Evolutionary conservation across 148 eudicot species (phyloP).

Genomic region (Persicaria maculosa): DNA sequence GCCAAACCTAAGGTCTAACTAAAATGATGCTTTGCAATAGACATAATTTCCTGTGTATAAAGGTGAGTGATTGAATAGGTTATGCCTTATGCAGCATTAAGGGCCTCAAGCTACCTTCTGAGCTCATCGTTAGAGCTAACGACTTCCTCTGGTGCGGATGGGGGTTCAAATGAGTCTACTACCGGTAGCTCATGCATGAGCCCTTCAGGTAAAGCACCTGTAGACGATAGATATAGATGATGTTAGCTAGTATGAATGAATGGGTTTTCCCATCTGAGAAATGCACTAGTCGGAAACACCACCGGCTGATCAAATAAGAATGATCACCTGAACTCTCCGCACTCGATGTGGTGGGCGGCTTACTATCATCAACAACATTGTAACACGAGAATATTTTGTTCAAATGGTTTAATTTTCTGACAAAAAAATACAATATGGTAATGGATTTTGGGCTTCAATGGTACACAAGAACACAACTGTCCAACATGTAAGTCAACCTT

Average conservation of each 20-base stretch:
- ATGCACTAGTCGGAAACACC: background rate
- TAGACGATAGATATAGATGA: background rate
- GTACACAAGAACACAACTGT: background rate
- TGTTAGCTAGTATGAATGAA: background rate
- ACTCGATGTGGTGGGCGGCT: constrained; percentile 27
- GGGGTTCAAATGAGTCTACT: constrained; percentile 46
- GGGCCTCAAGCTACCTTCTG: constrained; percentile 69
- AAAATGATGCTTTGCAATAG: background rate
- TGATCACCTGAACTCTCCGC: constrained; percentile 42
- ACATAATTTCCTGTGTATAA: background rate
- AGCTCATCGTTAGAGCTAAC: constrained; percentile 50
- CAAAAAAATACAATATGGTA: constrained; percentile 11
- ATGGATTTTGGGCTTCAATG: background rate
- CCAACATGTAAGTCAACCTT: background rate
- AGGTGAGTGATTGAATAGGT: background rate
- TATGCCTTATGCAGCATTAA: constrained; percentile 39
- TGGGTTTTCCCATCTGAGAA: background rate
- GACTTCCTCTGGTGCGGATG: constrained; percentile 26
- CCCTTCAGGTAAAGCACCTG: constrained; percentile 79
- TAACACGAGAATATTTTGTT: constrained; percentile 5
- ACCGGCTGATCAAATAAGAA: background rate
- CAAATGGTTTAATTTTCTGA: background rate
- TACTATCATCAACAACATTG: constrained; percentile 70
- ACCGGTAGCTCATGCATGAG: constrained; percentile 69
- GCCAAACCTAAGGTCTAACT: background rate